Evolutionary conservation across 306 rosid genomes (phyloP), one percentile per base, ranked within the genome.

Genomic region (Mimosa pudica): DNA sequence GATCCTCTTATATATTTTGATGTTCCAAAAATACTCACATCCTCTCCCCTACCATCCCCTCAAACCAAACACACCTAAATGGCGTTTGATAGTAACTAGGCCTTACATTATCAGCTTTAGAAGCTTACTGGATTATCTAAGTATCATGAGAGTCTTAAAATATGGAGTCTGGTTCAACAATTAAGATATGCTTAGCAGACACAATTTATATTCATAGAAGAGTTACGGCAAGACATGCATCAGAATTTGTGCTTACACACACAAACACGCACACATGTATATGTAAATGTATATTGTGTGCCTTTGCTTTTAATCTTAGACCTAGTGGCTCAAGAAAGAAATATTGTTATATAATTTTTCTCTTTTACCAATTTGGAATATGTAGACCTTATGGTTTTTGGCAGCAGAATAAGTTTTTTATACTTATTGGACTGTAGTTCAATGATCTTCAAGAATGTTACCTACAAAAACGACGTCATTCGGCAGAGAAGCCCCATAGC

Each of bases 371-470:
- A 41, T 68, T 64, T 75, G 70, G 44, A 82, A 73, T 46, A 46
- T 20, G 61, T 70, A 36, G 42, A 30, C 63, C 7, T 73, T 44
- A 33, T 82, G 70, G 71, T 45, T 60, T 48, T 83, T 78, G 33
- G 24, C 32, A 14, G 74, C 54, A 74, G 66, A 41, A 72, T 81
- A 24, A 14, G 83, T 74, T 44, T 70, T 62, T 13, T 85, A 75
- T 24, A 48, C 81, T 70, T 82, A 74, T 73, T 64, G 79, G 63
- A 47, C 73, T 88, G 81, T 90, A 95, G 99, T 95, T 95, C 77
- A 87, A 88, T 85, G 99, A 93, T 83, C 77, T 95, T 66, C 99
- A 95, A 87, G 99, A 95, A 74, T 95, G 99, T 71, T 95, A 95
- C 92, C 91, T 95, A 74, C 98, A 89, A 88, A 95, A 93, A 83